Evolutionary conservation across 2,329 filamentous ascomycete species (phyloP).

Genomic region (Fusarium pilosicola): DNA sequence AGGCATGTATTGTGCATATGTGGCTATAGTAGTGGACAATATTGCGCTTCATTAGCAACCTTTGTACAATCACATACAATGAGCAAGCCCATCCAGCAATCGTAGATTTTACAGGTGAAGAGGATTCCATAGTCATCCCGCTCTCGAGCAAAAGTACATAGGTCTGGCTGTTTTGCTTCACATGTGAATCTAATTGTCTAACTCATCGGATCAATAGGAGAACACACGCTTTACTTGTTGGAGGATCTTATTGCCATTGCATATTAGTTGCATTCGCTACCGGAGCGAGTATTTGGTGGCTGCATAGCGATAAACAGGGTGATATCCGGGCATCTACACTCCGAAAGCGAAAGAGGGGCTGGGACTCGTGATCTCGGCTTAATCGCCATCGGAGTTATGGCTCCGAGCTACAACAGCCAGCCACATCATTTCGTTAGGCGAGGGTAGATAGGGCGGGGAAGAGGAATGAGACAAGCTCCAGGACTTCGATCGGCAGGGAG

Average conservation of each 20-base stretch:
- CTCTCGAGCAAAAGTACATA: too few species aligned
- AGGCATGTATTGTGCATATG: neutral
- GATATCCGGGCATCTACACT: neutral
- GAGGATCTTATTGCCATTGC: fast-evolving
- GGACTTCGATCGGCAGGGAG: neutral
- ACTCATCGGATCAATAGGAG: fast-evolving
- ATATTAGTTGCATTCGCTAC: neutral
- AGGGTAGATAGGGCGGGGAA: neutral
- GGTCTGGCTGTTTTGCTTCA: fast-evolving
- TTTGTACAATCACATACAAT: neutral
- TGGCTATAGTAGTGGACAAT: neutral
- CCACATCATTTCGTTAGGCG: neutral
- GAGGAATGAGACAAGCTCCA: fast-evolving
- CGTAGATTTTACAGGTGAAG: too few species aligned
- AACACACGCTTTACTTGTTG: fast-evolving
- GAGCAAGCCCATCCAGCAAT: too few species aligned
- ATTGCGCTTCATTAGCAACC: fast-evolving
- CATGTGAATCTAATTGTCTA: too few species aligned
- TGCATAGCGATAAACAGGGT: neutral
- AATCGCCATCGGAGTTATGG: neutral
- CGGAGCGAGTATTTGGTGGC: neutral
- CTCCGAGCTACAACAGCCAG: neutral
- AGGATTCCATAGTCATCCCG: fast-evolving
- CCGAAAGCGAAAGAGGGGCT: neutral
- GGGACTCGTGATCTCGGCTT: neutral